A percentile compares a stretch with the other conserved stretches of the same genome.
Evolutionary conservation across 2,329 filamentous ascomycete genomes (phyloP).

Genomic region (Botrytis squamosa): DNA sequence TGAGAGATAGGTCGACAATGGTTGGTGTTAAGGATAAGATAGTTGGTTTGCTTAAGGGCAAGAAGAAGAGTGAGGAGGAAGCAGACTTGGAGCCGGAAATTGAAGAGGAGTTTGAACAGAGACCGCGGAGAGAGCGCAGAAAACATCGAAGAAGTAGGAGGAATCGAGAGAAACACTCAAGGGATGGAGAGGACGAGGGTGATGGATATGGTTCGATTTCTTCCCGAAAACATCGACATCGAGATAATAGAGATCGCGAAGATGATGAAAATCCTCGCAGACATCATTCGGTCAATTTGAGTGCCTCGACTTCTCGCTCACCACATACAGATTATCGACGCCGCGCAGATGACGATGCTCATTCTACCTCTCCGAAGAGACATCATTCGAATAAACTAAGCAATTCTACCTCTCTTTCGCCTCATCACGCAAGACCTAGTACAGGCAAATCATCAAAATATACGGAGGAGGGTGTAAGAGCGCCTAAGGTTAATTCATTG

Average conservation of each 20-base stretch:
- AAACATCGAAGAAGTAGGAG: slow-evolving; percentile 14
- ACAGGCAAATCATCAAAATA: slow-evolving; percentile 16
- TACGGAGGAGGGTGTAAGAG: slow-evolving; percentile 7
- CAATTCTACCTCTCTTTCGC: slow-evolving; percentile 6
- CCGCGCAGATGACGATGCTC: slow-evolving; percentile 10
- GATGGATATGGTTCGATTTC: not conserved
- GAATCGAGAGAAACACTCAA: slow-evolving; percentile 3
- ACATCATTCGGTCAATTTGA: slow-evolving; percentile 12
- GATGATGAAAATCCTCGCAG: slow-evolving; percentile 11
- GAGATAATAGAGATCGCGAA: slow-evolving; percentile 4
- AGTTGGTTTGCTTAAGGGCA: not conserved
- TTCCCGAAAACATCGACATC: not conserved
- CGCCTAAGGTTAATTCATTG: slow-evolving; percentile 36
- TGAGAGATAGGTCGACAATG: not conserved
- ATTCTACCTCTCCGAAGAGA: slow-evolving; percentile 10
- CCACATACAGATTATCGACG: slow-evolving; percentile 12
- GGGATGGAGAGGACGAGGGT: not conserved
- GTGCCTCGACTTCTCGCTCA: slow-evolving; percentile 7
- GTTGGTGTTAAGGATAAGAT: slow-evolving; percentile 14
- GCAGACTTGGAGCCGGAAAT: not conserved
- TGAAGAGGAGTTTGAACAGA: slow-evolving; percentile 4
- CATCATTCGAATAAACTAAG: not conserved
- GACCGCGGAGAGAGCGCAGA: slow-evolving; percentile 14
- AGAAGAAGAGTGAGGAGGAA: slow-evolving; percentile 11
- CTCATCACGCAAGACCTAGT: slow-evolving; percentile 15